These are phyloP conservation scores for Pisolithus microcarpus DNA, from an alignment of 768 basidiomycete species.

Conservation along the genomic window DNA sequence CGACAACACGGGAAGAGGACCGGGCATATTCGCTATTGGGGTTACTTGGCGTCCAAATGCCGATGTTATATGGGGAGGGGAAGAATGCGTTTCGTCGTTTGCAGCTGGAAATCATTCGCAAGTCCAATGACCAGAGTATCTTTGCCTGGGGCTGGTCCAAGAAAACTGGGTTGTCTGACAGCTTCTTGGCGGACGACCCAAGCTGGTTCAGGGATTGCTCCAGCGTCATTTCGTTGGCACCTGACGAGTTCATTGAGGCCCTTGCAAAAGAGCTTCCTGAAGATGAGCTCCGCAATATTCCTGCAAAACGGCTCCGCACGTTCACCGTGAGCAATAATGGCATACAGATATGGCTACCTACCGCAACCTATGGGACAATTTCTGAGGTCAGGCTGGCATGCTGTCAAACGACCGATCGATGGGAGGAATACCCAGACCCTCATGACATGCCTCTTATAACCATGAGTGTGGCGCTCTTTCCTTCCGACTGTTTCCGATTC, in stretches of 20 bases:
- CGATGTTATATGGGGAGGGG: slow-evolving; percentile 3
- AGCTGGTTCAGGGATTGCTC: neutral
- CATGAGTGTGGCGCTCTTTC: neutral
- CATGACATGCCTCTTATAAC: neutral
- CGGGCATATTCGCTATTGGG: neutral
- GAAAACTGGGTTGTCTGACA: neutral
- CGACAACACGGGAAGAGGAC: slow-evolving; percentile 12
- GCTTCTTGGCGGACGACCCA: neutral
- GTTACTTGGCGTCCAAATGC: no score
- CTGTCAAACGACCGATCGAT: no score
- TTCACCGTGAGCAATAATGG: neutral
- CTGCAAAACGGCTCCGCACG: neutral
- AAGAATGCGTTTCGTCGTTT: slow-evolving; percentile 12
- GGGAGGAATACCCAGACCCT: no score
- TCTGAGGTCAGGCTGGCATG: neutral
- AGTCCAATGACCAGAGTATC: slow-evolving; percentile 7
- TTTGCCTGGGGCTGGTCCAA: slow-evolving; percentile 1
- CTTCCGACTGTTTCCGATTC: neutral
- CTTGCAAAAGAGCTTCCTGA: neutral
- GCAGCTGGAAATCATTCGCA: slow-evolving; percentile 7
- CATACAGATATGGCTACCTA: neutral
- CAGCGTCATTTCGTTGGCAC: neutral
- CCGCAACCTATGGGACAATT: neutral
- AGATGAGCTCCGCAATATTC: neutral
- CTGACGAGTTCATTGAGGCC: neutral